Percentiles rank a stretch among this genome's conserved stretches.
Conservation (phyloP, 1,284 basidiomycete genomes). For the Puccinia coronata region DNA sequence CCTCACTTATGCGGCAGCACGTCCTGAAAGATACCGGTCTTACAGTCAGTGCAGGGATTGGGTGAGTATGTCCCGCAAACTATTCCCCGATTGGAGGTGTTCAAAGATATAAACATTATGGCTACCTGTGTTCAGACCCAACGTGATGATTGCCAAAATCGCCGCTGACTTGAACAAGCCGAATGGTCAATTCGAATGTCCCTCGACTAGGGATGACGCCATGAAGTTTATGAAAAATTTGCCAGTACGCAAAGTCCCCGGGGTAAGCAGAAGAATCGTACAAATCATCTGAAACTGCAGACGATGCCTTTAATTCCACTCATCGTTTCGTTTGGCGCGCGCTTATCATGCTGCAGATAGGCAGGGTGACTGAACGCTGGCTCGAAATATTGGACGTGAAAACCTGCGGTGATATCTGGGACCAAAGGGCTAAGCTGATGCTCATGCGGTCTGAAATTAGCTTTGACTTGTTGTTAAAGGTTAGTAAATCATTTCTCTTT, state of each 20-base stretch:
- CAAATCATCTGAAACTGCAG: no score
- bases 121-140: conserved; percentile 19
- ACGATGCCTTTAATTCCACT: no score
- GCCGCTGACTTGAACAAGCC: conserved; percentile 33
- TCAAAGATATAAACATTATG: no score
- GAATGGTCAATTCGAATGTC: conserved; percentile 36
- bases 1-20: conserved; percentile 14
- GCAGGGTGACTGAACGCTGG: conserved; percentile 34
- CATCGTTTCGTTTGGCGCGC: neutral
- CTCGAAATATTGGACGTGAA: conserved; percentile 20
- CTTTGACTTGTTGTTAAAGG: conserved; percentile 6
- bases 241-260: conserved; percentile 30
- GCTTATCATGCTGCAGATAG: conserved; percentile 8
- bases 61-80: no score
- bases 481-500: no score
- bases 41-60: conserved; percentile 28
- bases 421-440: conserved; percentile 17
- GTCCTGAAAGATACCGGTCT: conserved; percentile 14
- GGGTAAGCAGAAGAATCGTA: neutral
- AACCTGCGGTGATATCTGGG: conserved; percentile 29
- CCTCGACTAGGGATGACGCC: neutral
- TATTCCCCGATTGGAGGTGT: no score
- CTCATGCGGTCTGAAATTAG: conserved; percentile 20
- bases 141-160: conserved; percentile 35
- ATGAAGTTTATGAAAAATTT: conserved; percentile 42